Evolutionary conservation across 1,284 basidiomycete genomes (phyloP), one percentile per base, ranked within the genome.

Genomic region (Malassezia globosa): DNA sequence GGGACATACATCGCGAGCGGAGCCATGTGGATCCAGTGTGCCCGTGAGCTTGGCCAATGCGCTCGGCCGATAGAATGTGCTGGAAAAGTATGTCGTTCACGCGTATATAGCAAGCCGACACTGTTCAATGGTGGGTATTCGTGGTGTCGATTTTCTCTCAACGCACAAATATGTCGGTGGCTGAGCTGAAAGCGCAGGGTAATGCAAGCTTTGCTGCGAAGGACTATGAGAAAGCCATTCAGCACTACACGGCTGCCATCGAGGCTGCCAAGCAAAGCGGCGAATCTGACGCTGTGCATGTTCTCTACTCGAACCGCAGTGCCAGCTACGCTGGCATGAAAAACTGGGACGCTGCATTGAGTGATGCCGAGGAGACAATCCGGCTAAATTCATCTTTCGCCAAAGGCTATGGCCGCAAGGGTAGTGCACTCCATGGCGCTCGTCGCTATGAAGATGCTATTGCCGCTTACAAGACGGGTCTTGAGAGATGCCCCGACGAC

Each of bases 401-500:
- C 35, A 96, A 96, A 73, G 89, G 89, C 2, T 89, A 84, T 74
- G 83, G 83, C 16, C 81, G 90, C 49, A 92, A 92, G 69, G 90
- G 90, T 46, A 88, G 88, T 29, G 90, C 90, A n/a, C 75, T 95
- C 38, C 90, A 95, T 67, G 90, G 90, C 27, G 77, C 81, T 31
- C 77, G 78, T 51, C 76, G 77, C 71, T 90, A 80, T 68, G 82
- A 83, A 51, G 87, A 90, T 14, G 87, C 88, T 6, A 83, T 94
- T 57, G 77, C 77, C 24, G 80, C 82, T 6, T 89, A 87, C 72
- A 79, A 92, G 68, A 75, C 76, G 22, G 89, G 89, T 37, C 76
- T 94, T 37, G 80, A 85, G 68, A 74, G 82, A 36, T 87, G 90
- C 66, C 74, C 75, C 2, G 81, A 84, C 60, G 86, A 81, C 64